Evolutionary conservation across 169 alveolate species (phyloP).

Genomic region (Plasmodium gonderi): DNA sequence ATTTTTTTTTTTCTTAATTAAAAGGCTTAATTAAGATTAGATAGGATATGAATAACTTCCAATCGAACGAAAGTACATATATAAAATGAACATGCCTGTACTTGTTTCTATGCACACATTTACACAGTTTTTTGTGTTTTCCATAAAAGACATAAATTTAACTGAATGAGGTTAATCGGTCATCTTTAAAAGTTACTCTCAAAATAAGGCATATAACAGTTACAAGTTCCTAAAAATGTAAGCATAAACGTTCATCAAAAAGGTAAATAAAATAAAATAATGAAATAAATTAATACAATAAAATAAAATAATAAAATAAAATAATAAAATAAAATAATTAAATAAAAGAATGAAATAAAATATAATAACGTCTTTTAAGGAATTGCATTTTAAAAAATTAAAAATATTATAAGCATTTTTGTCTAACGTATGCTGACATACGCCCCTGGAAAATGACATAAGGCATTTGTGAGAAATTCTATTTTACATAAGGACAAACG

Average conservation of each 20-base stretch:
- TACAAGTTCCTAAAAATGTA: neutral
- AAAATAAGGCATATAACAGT: neutral
- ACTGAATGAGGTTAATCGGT: neutral
- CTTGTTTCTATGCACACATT: neutral
- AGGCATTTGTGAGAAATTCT: neutral
- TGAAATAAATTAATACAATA: too few relatives aligned
- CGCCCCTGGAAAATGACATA: neutral
- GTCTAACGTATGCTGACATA: neutral
- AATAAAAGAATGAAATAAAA: too few relatives aligned
- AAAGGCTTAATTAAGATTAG: neutral
- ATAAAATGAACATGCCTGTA: neutral
- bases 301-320: too few relatives aligned
- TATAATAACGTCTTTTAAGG: too few relatives aligned
- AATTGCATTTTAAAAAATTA: neutral
- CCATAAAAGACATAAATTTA: neutral
- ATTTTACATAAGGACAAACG: neutral
- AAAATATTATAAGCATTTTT: neutral
- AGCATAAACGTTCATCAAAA: neutral
- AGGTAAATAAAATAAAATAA: too few relatives aligned
- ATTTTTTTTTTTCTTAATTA: neutral
- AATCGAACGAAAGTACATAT: neutral
- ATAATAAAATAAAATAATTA: too few relatives aligned
- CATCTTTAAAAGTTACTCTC: neutral
- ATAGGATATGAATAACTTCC: neutral
- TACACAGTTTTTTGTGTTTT: neutral